Evolutionary conservation across 345 rosid species (phyloP).

Genomic region (Dovyalis caffra): DNA sequence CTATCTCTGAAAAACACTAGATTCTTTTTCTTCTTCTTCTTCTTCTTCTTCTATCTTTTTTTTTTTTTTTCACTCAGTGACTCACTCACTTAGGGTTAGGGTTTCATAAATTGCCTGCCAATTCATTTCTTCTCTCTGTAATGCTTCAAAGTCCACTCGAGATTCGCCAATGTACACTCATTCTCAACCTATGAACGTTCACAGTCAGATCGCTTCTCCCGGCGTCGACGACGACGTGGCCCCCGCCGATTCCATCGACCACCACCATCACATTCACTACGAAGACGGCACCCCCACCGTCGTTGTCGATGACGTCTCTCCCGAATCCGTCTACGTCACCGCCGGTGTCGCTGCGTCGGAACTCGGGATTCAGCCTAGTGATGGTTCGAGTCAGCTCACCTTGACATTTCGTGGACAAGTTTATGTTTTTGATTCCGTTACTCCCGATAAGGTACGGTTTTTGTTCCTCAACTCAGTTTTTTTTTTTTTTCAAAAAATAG

Average conservation of each 20-base stretch:
- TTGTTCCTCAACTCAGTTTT: background rate
- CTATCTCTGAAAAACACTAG: background rate
- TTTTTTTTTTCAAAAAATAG: background rate
- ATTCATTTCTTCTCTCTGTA: conserved; percentile 6
- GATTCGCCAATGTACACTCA: conserved; percentile 56
- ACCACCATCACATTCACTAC: conserved; percentile 35
- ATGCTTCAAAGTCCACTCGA: conserved; percentile 31
- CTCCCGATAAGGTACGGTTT: conserved; percentile 64
- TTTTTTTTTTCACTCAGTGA: background rate
- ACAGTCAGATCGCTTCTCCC: conserved; percentile 36
- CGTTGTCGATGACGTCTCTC: conserved; percentile 49
- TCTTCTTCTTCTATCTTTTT: no score
- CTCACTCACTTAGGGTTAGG: conserved; percentile 20
- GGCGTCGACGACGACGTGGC: conserved; percentile 38
- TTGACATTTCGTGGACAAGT: conserved; percentile 89
- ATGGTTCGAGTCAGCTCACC: conserved; percentile 58
- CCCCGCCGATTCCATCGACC: conserved; percentile 45
- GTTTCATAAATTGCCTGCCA: conserved; percentile 10
- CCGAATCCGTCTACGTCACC: conserved; percentile 49
- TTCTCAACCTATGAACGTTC: conserved; percentile 52
- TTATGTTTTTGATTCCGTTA: conserved; percentile 81
- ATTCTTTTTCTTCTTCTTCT: background rate
- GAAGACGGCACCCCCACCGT: conserved; percentile 45
- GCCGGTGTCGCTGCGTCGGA: conserved; percentile 38
- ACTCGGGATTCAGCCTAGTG: conserved; percentile 31